Conservation (phyloP, 352 stramenopile genomes). For the Phytophthora parvispora region DNA sequence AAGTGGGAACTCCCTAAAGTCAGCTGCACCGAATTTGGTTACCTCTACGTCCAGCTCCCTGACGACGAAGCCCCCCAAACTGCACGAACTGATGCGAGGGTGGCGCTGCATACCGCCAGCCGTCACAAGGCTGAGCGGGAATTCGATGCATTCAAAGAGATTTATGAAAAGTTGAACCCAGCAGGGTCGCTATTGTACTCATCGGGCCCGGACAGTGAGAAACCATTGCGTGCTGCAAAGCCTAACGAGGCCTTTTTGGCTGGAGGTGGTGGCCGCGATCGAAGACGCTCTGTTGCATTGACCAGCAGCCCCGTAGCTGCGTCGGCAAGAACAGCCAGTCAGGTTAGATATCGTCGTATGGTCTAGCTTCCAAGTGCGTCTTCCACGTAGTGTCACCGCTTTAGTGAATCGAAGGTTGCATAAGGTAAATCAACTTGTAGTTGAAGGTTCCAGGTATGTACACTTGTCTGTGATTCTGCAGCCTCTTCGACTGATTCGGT, state of each 20-base stretch:
- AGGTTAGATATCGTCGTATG: conserved; percentile 20
- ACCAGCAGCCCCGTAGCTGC: conserved; percentile 11
- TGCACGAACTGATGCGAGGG: conserved; percentile 13
- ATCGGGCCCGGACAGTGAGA: conserved; percentile 9
- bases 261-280: conserved; percentile 8
- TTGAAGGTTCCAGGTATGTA: too few species aligned
- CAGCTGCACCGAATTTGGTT: conserved; percentile 34
- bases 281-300: conserved; percentile 20
- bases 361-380: background rate
- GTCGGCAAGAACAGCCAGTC: conserved; percentile 5
- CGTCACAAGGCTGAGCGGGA: conserved; percentile 28
- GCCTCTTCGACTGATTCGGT: too few species aligned
- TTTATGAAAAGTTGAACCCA: conserved; percentile 31
- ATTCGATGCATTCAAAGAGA: conserved; percentile 31
- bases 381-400: background rate
- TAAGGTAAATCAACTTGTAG: too few species aligned
- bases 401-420: too few species aligned
- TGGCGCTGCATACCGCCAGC: conserved; percentile 7
- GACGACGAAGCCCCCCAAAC: conserved; percentile 29
- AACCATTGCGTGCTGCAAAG: conserved; percentile 25
- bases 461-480: too few species aligned
- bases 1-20: conserved; percentile 32
- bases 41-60: conserved; percentile 43
- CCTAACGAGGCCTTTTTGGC: conserved; percentile 36
- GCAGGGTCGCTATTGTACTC: conserved; percentile 9